Evolutionary conservation across 225 moss, liverwort and hornwort species (phyloP).

Genomic region (Anthoceros angustus): DNA sequence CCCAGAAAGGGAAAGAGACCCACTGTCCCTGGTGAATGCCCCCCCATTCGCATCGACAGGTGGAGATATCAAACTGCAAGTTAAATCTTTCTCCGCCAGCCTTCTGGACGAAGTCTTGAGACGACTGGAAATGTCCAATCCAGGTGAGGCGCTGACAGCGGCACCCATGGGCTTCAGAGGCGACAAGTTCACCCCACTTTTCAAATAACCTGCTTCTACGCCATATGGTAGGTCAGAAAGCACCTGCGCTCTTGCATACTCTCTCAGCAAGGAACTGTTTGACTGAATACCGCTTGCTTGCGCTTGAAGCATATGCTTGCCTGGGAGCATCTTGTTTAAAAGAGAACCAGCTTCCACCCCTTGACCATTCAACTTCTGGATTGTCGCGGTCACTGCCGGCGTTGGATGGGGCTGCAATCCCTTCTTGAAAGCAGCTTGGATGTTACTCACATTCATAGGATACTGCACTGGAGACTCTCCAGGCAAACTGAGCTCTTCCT

Average conservation of each 20-base stretch:
- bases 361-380: neutral
- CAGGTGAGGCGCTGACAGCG: too few species aligned
- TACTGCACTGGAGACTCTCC: neutral
- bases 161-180: too few species aligned
- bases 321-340: neutral
- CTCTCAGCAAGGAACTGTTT: neutral
- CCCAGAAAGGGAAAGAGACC: too few species aligned
- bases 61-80: too few species aligned
- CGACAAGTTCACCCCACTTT: too few species aligned
- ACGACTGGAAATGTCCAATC: too few species aligned
- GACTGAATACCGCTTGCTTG: neutral
- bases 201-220: neutral
- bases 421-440: neutral
- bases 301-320: constrained; percentile 2
- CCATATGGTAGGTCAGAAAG: neutral
- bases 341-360: neutral
- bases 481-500: too few species aligned
- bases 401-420: neutral
- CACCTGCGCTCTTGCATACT: neutral
- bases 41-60: too few species aligned
- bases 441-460: neutral
- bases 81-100: too few species aligned
- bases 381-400: neutral
- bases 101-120: too few species aligned
- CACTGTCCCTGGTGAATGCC: too few species aligned